Percentiles rank a stretch among this genome's conserved stretches.
phyloP scores from a whole-genome alignment of 2,329 filamentous ascomycete genomes.

The Tolypocladium sp. region DNA sequence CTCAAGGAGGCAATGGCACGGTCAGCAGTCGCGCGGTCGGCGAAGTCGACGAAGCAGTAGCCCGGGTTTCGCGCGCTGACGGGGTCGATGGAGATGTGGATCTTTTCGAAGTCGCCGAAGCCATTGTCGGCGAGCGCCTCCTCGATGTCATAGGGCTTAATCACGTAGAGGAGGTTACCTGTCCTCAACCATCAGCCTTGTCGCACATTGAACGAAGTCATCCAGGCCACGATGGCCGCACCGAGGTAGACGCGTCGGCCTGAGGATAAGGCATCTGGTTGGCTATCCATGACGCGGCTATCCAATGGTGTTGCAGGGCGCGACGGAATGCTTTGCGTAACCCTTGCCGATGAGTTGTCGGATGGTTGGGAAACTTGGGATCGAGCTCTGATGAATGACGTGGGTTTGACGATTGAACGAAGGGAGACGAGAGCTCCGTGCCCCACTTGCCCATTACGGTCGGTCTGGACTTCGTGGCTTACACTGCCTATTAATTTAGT shows the following conservation, averaged over 20 bases:
- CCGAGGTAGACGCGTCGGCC: constrained; percentile 50
- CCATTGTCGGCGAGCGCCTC: constrained; percentile 37
- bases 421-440: too few relatives aligned
- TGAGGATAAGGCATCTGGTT: constrained; percentile 13
- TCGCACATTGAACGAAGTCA: neutral
- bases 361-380: too few relatives aligned
- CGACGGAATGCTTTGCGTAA: neutral
- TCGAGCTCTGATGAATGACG: too few relatives aligned
- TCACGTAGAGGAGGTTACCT: constrained; percentile 49
- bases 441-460: too few relatives aligned
- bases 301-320: neutral
- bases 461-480: too few relatives aligned
- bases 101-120: constrained; percentile 36
- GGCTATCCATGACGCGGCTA: neutral
- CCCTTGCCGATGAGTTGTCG: neutral
- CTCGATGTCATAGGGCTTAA: constrained; percentile 48
- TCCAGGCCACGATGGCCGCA: constrained; percentile 1
- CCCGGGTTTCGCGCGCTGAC: constrained; percentile 61
- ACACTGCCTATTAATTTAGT: too few relatives aligned
- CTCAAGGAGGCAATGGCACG: constrained; percentile 43
- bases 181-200: neutral
- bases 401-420: too few relatives aligned
- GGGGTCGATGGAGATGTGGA: constrained; percentile 61
- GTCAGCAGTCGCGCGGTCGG: constrained; percentile 45
- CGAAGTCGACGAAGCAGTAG: constrained; percentile 64